These are phyloP conservation scores for Cytospora piceae DNA, from an alignment of 2,329 filamentous ascomycete species.

Conservation along the genomic window DNA sequence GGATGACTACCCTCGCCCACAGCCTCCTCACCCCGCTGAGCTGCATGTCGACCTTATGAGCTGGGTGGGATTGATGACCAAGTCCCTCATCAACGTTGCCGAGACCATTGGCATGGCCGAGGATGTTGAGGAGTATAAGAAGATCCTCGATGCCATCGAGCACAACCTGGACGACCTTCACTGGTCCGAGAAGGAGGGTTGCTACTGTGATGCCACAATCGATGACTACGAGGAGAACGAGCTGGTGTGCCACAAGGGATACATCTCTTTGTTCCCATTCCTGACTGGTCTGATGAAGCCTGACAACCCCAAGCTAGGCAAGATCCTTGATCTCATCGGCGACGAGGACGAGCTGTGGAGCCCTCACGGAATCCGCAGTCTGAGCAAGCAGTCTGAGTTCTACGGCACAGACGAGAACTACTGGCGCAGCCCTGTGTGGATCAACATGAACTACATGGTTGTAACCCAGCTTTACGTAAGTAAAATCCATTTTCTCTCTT, in stretches of 20 bases:
- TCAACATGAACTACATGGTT: slow-evolving; percentile 93
- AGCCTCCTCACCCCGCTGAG: slow-evolving; percentile 94
- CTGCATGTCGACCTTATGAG: slow-evolving; percentile 92
- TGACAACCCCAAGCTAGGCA: slow-evolving; percentile 74
- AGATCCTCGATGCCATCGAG: slow-evolving; percentile 75
- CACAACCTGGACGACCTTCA: slow-evolving; percentile 91
- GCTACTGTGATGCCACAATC: slow-evolving; percentile 93
- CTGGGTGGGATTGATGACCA: slow-evolving; percentile 97
- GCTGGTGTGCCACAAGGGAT: slow-evolving; percentile 95
- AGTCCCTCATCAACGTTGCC: slow-evolving; percentile 81
- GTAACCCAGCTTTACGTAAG: slow-evolving; percentile 77
- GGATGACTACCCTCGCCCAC: slow-evolving; percentile 92
- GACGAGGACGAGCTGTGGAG: slow-evolving; percentile 91
- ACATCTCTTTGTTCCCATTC: slow-evolving; percentile 92
- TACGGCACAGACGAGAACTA: slow-evolving; percentile 96
- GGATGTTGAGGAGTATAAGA: slow-evolving; percentile 73
- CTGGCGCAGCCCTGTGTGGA: slow-evolving; percentile 93
- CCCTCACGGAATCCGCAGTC: slow-evolving; percentile 81
- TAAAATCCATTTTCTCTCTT: slow-evolving; percentile 31
- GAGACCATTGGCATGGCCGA: slow-evolving; percentile 74
- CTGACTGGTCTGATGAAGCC: slow-evolving; percentile 77
- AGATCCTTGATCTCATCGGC: slow-evolving; percentile 75
- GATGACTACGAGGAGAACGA: slow-evolving; percentile 91
- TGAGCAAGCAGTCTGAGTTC: slow-evolving; percentile 80
- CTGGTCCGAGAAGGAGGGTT: slow-evolving; percentile 80